Conservation (phyloP, 2,329 filamentous ascomycete species). For the Phyllosticta citrichinensis region DNA sequence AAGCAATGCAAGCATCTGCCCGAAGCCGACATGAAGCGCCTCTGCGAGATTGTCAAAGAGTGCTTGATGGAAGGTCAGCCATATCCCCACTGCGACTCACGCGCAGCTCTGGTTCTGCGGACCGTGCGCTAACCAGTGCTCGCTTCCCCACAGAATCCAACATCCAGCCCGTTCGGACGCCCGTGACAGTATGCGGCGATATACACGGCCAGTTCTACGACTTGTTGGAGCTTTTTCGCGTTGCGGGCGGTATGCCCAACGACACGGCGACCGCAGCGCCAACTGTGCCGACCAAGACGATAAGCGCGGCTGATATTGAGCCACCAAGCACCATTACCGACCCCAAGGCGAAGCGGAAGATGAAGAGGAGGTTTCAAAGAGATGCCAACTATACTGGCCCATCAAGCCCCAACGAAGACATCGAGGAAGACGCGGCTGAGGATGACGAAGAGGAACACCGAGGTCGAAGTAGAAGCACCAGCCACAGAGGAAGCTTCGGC, state of each 20-base stretch:
- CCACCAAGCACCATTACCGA: conserved; percentile 82
- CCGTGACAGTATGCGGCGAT: conserved; percentile 94
- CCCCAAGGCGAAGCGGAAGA: conserved; percentile 76
- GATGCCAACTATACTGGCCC: conserved; percentile 46
- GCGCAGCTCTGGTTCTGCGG: neutral
- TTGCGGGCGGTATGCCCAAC: conserved; percentile 92
- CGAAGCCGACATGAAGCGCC: conserved; percentile 93
- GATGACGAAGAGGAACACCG: conserved; percentile 39
- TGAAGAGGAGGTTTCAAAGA: conserved; percentile 48
- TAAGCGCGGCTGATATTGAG: conserved; percentile 85
- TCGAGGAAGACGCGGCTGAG: conserved; percentile 39
- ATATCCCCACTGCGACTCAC: neutral
- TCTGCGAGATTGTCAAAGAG: conserved; percentile 98
- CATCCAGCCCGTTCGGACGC: conserved; percentile 93
- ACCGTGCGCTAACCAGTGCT: neutral
- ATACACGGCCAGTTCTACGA: conserved; percentile 99
- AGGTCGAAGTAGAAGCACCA: conserved; percentile 35
- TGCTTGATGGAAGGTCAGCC: conserved; percentile 87
- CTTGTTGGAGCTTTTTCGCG: conserved; percentile 88
- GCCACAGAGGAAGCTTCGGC: conserved; percentile 27
- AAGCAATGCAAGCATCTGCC: conserved; percentile 97
- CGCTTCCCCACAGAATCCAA: conserved; percentile 64
- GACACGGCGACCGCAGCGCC: conserved; percentile 59
- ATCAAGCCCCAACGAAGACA: conserved; percentile 38
- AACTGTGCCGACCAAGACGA: conserved; percentile 57